phyloP scores from a whole-genome alignment of 176 grass and related monocot species.

The Hordeum marinum region DNA sequence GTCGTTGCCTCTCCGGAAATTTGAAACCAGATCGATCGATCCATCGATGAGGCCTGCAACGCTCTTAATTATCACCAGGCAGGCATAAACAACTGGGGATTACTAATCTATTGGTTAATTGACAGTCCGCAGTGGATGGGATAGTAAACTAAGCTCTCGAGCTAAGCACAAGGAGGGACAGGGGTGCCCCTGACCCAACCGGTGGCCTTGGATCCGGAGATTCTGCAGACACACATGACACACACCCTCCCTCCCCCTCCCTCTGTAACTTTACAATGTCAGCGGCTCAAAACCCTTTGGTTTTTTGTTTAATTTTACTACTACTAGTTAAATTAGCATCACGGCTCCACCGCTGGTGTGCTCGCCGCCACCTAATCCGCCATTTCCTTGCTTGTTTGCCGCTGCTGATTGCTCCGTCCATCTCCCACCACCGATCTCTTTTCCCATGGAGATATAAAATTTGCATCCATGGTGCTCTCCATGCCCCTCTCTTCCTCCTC shows the following conservation, averaged over 20 bases:
- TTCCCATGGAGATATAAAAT: constrained; percentile 28
- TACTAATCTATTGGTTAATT: neutral
- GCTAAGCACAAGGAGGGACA: constrained; percentile 31
- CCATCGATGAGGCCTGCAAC: neutral
- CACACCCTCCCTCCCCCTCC: neutral
- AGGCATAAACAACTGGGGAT: neutral
- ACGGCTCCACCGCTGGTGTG: neutral
- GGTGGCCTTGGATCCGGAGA: constrained; percentile 82
- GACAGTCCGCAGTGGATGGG: neutral
- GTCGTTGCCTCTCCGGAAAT: constrained; percentile 13
- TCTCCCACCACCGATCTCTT: neutral
- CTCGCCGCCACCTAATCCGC: constrained; percentile 30
- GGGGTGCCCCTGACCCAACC: constrained; percentile 38
- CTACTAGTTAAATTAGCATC: neutral
- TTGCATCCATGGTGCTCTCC: neutral
- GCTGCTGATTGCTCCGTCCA: constrained; percentile 6
- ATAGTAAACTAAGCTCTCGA: constrained; percentile 39
- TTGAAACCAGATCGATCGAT: constrained; percentile 24
- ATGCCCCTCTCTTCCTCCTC: neutral
- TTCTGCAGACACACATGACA: constrained; percentile 47
- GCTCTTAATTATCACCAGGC: neutral
- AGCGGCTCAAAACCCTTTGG: constrained; percentile 16
- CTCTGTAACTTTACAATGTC: constrained; percentile 16
- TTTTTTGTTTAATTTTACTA: neutral
- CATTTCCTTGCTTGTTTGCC: constrained; percentile 36